Base-by-base conservation (phyloP, 129 eudicot species). In the Rutidosis leptorrhynchoides region DNA sequence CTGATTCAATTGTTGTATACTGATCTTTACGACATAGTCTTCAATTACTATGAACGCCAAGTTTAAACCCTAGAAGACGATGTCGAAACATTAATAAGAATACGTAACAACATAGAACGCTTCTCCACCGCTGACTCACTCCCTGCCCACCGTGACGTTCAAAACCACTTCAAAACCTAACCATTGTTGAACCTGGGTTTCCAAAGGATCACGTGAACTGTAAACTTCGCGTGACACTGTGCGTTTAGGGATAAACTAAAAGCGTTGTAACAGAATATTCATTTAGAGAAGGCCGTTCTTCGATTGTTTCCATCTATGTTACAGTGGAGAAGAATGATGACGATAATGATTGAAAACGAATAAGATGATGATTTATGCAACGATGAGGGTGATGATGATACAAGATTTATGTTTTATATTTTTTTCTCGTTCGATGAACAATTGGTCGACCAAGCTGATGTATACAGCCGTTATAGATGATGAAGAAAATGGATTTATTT, bases 281-380 rank as follows among this genome's bases (percentile, higher is more conserved):
- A 88, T 62, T 58, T 92, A 54, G 98, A 93, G 74, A 93, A 93
- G 82, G 98, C 98, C 8, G 98, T n/a, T n/a, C n/a, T n/a, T n/a
- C n/a, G n/a, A n/a, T n/a, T n/a, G n/a, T n/a, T n/a, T n/a, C n/a
- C n/a, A n/a, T n/a, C n/a, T n/a, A n/a, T n/a, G n/a, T n/a, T n/a
- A n/a, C n/a, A n/a, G n/a, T n/a, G n/a, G n/a, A n/a, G n/a, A n/a
- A n/a, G n/a, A n/a, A n/a, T n/a, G n/a, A n/a, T n/a, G n/a, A n/a
- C n/a, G n/a, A n/a, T n/a, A n/a, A n/a, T n/a, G n/a, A n/a, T n/a
- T n/a, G n/a, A n/a, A n/a, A n/a, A n/a, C n/a, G n/a, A n/a, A n/a
- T n/a, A n/a, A n/a, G n/a, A n/a, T n/a, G n/a, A n/a, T n/a, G n/a
- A n/a, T n/a, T n/a, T n/a, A n/a, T n/a, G n/a, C n/a, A n/a, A n/a